phyloP scores from a whole-genome alignment of 495 filamentous ascomycete genomes.

The Talaromyces wortmannii region DNA sequence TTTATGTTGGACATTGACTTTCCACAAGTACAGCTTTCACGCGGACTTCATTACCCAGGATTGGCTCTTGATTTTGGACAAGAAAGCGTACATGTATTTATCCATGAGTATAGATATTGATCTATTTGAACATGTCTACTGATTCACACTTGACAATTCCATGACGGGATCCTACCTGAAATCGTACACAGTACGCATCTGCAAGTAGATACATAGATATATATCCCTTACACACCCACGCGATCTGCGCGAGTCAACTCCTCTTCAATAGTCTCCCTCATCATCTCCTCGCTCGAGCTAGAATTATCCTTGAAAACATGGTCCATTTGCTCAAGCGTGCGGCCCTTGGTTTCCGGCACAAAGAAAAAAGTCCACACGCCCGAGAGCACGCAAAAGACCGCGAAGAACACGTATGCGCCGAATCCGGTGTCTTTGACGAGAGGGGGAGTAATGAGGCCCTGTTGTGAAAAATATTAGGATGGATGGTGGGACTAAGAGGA shows the following conservation, averaged over 20 bases:
- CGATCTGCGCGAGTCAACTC: slow-evolving; percentile 11
- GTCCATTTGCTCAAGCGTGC: slow-evolving; percentile 54
- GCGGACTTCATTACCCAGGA: too few species aligned
- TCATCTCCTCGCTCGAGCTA: slow-evolving; percentile 29
- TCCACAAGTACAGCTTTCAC: too few species aligned
- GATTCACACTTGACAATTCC: too few species aligned
- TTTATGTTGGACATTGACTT: too few species aligned
- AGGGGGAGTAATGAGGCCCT: slow-evolving; percentile 45
- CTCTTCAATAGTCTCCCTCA: slow-evolving; percentile 29
- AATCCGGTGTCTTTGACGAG: slow-evolving; percentile 47
- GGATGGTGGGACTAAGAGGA: not conserved
- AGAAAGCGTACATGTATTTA: too few species aligned
- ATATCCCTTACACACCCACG: not conserved
- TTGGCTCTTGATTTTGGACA: too few species aligned
- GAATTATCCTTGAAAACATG: slow-evolving; percentile 42
- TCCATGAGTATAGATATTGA: too few species aligned
- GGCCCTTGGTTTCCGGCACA: slow-evolving; percentile 52
- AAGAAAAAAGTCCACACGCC: slow-evolving; percentile 47
- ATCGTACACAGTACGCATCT: too few species aligned
- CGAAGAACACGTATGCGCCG: slow-evolving; percentile 51
- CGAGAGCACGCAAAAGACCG: slow-evolving; percentile 48
- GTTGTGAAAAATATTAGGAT: not conserved
- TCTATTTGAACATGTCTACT: too few species aligned
- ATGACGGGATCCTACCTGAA: too few species aligned
- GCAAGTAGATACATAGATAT: too few species aligned